Conservation (phyloP, 345 rosid genomes). For the Eucalyptus coolabah region DNA sequence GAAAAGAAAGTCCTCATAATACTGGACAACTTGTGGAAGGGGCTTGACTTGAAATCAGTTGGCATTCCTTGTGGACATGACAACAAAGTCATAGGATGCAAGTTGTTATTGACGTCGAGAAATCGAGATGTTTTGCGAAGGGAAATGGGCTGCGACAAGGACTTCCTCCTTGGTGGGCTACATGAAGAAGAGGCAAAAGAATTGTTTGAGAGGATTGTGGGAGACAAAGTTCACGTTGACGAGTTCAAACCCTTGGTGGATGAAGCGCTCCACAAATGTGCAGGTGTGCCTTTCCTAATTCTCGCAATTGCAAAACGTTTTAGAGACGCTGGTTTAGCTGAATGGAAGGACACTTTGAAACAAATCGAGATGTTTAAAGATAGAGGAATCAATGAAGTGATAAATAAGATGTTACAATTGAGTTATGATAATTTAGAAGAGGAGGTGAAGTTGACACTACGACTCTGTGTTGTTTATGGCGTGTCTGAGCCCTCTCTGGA, state of each 20-base stretch:
- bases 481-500: not conserved
- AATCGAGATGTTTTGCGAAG: not conserved
- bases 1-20: not conserved
- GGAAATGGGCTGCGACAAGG: not conserved
- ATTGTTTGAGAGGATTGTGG: not conserved
- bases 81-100: not conserved
- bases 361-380: not conserved
- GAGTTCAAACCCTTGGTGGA: not conserved
- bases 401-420: not conserved
- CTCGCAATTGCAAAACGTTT: not conserved
- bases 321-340: not conserved
- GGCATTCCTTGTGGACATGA: not conserved
- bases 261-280: not conserved
- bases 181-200: not conserved
- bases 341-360: not conserved
- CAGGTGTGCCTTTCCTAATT: not conserved
- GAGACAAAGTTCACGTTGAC: not conserved
- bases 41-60: not conserved
- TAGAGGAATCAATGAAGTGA: not conserved
- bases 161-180: not conserved
- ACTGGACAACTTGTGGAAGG: not conserved
- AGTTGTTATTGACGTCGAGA: not conserved
- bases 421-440: not conserved
- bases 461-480: not conserved
- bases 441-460: not conserved